Conservation (phyloP, 2,329 filamentous ascomycete species). For the Penicillium sp. region DNA sequence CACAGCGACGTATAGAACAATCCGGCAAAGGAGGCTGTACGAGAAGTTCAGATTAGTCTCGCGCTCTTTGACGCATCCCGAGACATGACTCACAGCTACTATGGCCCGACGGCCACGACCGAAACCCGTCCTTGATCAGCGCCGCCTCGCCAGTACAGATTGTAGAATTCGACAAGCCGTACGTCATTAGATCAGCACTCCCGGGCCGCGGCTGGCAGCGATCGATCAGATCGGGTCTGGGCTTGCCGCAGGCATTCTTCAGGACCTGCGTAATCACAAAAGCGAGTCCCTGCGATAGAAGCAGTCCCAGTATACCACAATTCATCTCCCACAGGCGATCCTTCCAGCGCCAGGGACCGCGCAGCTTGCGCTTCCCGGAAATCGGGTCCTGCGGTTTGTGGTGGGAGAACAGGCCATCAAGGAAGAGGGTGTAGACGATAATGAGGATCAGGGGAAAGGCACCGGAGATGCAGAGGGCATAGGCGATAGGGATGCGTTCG, state of each 20-base stretch:
- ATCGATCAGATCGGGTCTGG: conserved; percentile 58
- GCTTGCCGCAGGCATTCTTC: conserved; percentile 61
- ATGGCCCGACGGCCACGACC: conserved; percentile 58
- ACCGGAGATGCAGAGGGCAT: conserved; percentile 51
- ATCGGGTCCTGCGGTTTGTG: conserved; percentile 35
- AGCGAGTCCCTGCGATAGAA: conserved; percentile 53
- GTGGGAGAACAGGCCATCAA: conserved; percentile 60
- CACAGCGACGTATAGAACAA: conserved; percentile 61
- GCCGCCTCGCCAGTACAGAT: conserved; percentile 53
- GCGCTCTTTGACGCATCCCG: neutral
- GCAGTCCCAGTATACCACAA: conserved; percentile 57
- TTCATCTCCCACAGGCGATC: conserved; percentile 63
- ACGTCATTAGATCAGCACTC: conserved; percentile 37
- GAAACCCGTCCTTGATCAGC: conserved; percentile 59
- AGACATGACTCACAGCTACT: conserved; percentile 47
- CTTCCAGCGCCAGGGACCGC: conserved; percentile 52
- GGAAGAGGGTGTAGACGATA: conserved; percentile 54
- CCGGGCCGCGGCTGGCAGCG: conserved; percentile 48
- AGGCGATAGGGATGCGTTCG: conserved; percentile 54
- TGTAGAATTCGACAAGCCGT: conserved; percentile 45
- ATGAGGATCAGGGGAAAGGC: conserved; percentile 53
- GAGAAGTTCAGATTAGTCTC: conserved; percentile 19
- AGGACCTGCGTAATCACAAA: conserved; percentile 58
- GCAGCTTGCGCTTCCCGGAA: conserved; percentile 40
- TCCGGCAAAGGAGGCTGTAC: conserved; percentile 56